Evolutionary conservation across 768 basidiomycete genomes (phyloP).

Genomic region (Termitomyces bulborhizus): DNA sequence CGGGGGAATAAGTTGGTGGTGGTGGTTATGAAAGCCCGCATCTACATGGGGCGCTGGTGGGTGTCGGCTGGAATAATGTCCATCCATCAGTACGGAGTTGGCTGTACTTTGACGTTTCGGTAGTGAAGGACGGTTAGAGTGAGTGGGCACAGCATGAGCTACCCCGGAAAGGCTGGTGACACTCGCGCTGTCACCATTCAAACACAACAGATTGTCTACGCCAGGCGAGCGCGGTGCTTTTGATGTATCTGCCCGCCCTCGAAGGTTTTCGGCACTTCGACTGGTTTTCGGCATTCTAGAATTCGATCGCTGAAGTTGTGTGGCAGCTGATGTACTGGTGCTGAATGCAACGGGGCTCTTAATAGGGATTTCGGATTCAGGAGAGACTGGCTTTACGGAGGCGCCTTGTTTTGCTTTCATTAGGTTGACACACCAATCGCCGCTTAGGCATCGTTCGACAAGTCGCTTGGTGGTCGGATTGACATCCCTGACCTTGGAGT

Average conservation of each 20-base stretch:
- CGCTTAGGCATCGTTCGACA: conserved; percentile 84
- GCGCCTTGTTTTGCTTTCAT: conserved; percentile 29
- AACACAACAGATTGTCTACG: conserved; percentile 27
- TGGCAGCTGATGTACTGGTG: conserved; percentile 21
- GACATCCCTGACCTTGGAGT: conserved; percentile 74
- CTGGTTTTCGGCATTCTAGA: conserved; percentile 52
- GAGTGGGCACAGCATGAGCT: conserved; percentile 8
- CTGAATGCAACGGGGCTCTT: conserved; percentile 26
- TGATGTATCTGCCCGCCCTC: conserved; percentile 19
- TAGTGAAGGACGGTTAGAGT: conserved; percentile 3
- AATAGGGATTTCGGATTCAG: conserved; percentile 35
- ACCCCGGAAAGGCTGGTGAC: conserved; percentile 25
- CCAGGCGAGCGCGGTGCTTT: conserved; percentile 24
- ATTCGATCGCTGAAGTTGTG: conserved; percentile 28
- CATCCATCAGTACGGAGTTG: conserved; percentile 18
- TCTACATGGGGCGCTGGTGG: conserved; percentile 5
- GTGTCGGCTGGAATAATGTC: conserved; percentile 13
- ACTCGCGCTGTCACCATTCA: conserved; percentile 36
- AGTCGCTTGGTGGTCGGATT: conserved; percentile 85
- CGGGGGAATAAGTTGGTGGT: conserved; percentile 12
- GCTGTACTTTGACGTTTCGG: conserved; percentile 21
- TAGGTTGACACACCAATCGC: conserved; percentile 80
- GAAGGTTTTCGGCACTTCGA: conserved; percentile 61
- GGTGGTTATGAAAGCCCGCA: conserved; percentile 9
- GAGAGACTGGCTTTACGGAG: conserved; percentile 23